Evolutionary conservation across 805 yeast genomes (phyloP), one percentile per base, ranked within the genome.

Genomic region (Cyberlindnera samutprakarnensis): DNA sequence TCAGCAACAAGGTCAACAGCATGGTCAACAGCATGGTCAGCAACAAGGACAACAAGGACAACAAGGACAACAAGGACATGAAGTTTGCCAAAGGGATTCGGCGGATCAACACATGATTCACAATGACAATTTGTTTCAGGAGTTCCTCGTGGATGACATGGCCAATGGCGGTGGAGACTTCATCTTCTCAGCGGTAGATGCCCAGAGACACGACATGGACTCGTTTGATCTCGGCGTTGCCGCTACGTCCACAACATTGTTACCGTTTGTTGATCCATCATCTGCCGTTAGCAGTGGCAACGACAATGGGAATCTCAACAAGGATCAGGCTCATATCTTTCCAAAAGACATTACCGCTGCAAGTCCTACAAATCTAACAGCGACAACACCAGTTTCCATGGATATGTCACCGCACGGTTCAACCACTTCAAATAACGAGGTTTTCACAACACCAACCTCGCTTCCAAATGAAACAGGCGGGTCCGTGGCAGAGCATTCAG

Each of bases 101-200:
- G n/a, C n/a, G n/a, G n/a, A n/a, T n/a, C n/a, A n/a, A n/a, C n/a
- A n/a, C n/a, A n/a, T n/a, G n/a, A n/a, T n/a, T n/a, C n/a, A n/a
- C n/a, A 13, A 49, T 14, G 53, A 50, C 3, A 49, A 45, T 7
- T 35, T 48, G 32, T 51, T 51, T 23, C 40, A 35, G 20, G 36
- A 39, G 17, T 51, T 47, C 32, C 30, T 50, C 6, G 44, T 48
- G 1, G 53, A 50, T 12, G 51, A 48, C 19, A 40, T 48, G 23
- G 45, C 39, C 31, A 41, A 40, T 28, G 37, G 39, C n/a, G n/a
- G n/a, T n/a, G n/a, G n/a, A 24, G 53, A 50, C 22, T 45, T 43
- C 31, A 13, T 42, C 18, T 25, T 37, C n/a, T n/a, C n/a, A n/a
- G n/a, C n/a, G n/a, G n/a, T n/a, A n/a, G n/a, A n/a, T 11, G 21